Evolutionary conservation across 2,329 filamentous ascomycete species (phyloP), one percentile per base, ranked within the genome.

Genomic region (Pseudogymnoascus verrucosus): DNA sequence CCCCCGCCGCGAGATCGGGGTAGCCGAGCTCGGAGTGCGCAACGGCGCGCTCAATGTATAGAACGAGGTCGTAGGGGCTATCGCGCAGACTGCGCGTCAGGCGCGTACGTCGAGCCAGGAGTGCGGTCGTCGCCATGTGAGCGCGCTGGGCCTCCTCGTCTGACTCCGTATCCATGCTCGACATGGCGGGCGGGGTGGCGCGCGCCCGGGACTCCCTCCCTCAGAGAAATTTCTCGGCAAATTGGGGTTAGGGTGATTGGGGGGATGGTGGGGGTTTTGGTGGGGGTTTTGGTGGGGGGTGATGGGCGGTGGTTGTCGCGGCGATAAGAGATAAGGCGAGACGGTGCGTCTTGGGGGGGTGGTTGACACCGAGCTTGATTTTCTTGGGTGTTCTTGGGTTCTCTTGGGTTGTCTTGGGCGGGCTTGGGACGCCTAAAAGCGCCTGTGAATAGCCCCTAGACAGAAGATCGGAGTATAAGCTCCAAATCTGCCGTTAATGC

Each of bases 1-100:
- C 93, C 36, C 91, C 91, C 10, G 89, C 88, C 4, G 92, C 92
- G 40, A 99, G 84, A 74, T 99, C 95, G 0, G 91, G 91, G 74
- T 96, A 98, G 39, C 86, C 90, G 57, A 97, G 81, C 54, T 85
- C 79, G 14, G 86, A 83, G 74, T 97, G 86, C 44, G 89, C 79
- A 36, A 83, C 78, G 23, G 91, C 91, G 34, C 93, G 85, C 67
- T 88, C 82, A 63, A 90, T 78, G 68, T 87, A 88, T 6, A 88
- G 78, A 63, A 89, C 78, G 37, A 86, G 74, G 69, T 89, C 85
- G 71, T 87, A 88, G 1, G 85, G 82, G 4, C 77, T 74, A 6
- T 76, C 77, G 8, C 74, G 73, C 16, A 89, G 76, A 0, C 78
- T 75, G 14, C 85, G 75, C 0, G 87, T 90, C 65, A 87, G 75